Evolutionary conservation across 495 filamentous ascomycete species (phyloP).

Genomic region (Pseudoneurospora amorphoporcata): DNA sequence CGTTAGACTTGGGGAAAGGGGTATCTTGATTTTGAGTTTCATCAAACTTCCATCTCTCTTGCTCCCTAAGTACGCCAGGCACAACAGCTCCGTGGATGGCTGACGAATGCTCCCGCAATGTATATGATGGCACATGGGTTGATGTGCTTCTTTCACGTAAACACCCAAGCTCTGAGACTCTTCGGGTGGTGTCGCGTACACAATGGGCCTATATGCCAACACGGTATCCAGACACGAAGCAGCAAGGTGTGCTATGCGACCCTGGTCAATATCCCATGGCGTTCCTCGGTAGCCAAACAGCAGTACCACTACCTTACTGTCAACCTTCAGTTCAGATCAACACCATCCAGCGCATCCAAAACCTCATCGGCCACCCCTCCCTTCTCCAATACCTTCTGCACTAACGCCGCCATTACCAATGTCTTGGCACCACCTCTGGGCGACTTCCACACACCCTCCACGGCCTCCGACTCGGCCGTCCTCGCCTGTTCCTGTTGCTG

Average conservation of each 20-base stretch:
- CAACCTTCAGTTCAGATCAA: constrained; percentile 33
- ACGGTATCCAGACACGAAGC: neutral
- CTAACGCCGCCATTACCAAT: constrained; percentile 52
- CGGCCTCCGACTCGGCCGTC: constrained; percentile 43
- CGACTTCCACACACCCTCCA: constrained; percentile 69
- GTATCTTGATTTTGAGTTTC: neutral
- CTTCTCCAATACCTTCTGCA: constrained; percentile 51
- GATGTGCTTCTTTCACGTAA: neutral
- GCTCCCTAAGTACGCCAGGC: neutral
- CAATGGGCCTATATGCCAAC: neutral
- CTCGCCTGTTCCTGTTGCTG: constrained; percentile 32
- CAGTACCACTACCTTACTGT: too few relatives aligned
- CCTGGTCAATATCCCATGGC: neutral
- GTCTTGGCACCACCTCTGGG: constrained; percentile 66
- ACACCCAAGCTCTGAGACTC: neutral
- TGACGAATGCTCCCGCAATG: neutral
- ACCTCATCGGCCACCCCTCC: constrained; percentile 82
- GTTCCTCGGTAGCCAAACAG: neutral
- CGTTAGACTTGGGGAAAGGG: neutral
- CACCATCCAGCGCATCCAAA: constrained; percentile 60
- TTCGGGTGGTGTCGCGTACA: neutral
- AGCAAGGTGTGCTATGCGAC: neutral
- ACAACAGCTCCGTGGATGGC: neutral
- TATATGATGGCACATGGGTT: neutral
- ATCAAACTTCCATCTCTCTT: neutral